Base-by-base conservation (phyloP, 2,329 filamentous ascomycete genomes). In the Emmonsiellopsis sp. region DNA sequence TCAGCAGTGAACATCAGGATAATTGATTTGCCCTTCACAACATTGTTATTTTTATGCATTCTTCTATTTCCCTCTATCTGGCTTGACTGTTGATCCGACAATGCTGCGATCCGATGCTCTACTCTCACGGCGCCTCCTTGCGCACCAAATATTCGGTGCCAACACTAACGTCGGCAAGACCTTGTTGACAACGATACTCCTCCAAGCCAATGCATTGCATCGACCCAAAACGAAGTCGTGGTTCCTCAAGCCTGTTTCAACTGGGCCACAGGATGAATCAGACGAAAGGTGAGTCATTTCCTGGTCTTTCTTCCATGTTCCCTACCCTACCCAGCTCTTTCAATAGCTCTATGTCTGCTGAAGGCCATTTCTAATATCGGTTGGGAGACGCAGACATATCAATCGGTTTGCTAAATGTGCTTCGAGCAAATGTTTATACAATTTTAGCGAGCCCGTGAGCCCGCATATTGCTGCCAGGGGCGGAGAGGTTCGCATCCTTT, bases 101-200 rank as follows among this genome's bases (percentile, higher is more conserved):
- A 45, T 54, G 52, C 62, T 55, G n/a, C 53, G 53, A 20, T 54
- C 82, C 50, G 76, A 81, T 47, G 78, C 82, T 51, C 74, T 82
- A 47, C 75, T 90, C 38, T 88, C 84, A 81, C 82, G 84, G 56
- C 80, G 79, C 7, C 74, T 91, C 52, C 81, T 82, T 56, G 76
- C 82, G 10, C 80, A 87, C 61, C 88, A 93, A 68, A 75, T 94
- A 38, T 94, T 87, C 63, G 89, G 89, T 31, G 86, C 89, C 46
- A 93, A 92, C 62, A 93, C 89, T 0, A 82, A 87, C 59, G 87
- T 93, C 30, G 89, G 89, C 58, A 94, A 94, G 74, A 94, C 89
- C 0, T 81, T 94, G 34, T 79, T 90, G 54, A 85, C 86, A 1
- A 89, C 87, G 0, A 70, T 89, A 10, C 74, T 94, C 3, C 86